phyloP scores from a whole-genome alignment of 306 rosid genomes.

The Astragalus glycyphyllos region DNA sequence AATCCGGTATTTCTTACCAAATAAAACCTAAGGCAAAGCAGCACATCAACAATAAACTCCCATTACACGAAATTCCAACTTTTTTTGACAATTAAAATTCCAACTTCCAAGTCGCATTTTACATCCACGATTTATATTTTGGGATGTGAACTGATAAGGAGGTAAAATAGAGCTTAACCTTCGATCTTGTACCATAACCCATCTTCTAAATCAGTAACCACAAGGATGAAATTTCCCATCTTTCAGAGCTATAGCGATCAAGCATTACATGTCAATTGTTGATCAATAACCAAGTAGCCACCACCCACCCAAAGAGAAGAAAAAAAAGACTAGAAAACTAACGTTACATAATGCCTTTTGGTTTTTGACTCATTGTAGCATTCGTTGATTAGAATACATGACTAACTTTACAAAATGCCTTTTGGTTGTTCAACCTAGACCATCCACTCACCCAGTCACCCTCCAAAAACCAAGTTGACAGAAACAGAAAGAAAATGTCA shows the following conservation, averaged over 20 bases:
- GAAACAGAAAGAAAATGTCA: neutral
- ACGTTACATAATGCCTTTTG: slow-evolving; percentile 22
- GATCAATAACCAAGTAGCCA: neutral
- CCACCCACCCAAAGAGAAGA: neutral
- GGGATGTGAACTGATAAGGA: too few species aligned
- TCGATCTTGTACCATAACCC: neutral
- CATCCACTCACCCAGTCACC: neutral
- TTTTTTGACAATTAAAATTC: too few species aligned
- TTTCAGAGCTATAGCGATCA: neutral
- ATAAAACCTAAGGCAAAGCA: too few species aligned
- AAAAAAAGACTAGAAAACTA: neutral
- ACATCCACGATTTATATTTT: too few species aligned
- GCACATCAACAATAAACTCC: too few species aligned
- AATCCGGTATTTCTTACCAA: too few species aligned
- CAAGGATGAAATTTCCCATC: slow-evolving; percentile 12
- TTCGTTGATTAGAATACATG: slow-evolving; percentile 32
- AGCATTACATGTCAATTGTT: neutral
- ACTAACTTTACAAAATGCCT: slow-evolving; percentile 24
- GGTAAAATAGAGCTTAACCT: neutral
- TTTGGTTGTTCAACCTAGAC: neutral
- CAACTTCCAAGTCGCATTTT: too few species aligned
- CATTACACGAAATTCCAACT: too few species aligned
- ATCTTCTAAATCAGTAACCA: too few species aligned
- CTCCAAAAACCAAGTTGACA: neutral
- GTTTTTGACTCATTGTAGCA: neutral